Evolutionary conservation across 768 basidiomycete species (phyloP).

Genomic region (Basidioascus undulatus): DNA sequence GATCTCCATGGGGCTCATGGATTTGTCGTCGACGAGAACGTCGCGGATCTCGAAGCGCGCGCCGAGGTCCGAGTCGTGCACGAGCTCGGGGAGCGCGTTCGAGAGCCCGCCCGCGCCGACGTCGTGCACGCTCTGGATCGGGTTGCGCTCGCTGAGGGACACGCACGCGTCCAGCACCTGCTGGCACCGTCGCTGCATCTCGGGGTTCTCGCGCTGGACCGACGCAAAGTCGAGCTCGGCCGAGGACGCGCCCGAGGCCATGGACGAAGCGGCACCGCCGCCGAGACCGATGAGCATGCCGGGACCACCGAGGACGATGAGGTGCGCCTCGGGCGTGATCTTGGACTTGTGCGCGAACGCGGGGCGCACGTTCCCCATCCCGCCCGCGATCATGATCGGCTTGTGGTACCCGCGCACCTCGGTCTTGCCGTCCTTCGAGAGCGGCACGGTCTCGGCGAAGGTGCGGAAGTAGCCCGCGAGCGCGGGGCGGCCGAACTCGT

Average conservation of each 20-base stretch:
- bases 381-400: slow-evolving; percentile 98
- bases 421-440: slow-evolving; percentile 21
- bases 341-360: slow-evolving; percentile 51
- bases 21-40: slow-evolving; percentile 67
- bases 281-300: slow-evolving; percentile 91
- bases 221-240: slow-evolving; percentile 92
- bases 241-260: slow-evolving; percentile 67
- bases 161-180: slow-evolving; percentile 90
- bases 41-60: slow-evolving; percentile 83
- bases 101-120: slow-evolving; percentile 93
- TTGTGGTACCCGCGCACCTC: slow-evolving; percentile 94
- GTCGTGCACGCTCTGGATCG: slow-evolving; percentile 90
- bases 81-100: slow-evolving; percentile 87
- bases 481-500: slow-evolving; percentile 89
- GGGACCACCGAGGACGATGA: slow-evolving; percentile 84
- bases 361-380: slow-evolving; percentile 76
- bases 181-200: slow-evolving; percentile 92
- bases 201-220: slow-evolving; percentile 91
- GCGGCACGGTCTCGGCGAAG: slow-evolving; percentile 50
- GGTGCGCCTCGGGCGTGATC: slow-evolving; percentile 58
- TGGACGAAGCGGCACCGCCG: slow-evolving; percentile 86
- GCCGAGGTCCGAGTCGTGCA: slow-evolving; percentile 83
- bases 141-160: slow-evolving; percentile 33
- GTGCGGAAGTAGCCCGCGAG: slow-evolving; percentile 87
- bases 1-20: slow-evolving; percentile 98